These are phyloP conservation scores for Talaromyces sp. DNA, from an alignment of 2,329 filamentous ascomycete species.

Conservation along the genomic window DNA sequence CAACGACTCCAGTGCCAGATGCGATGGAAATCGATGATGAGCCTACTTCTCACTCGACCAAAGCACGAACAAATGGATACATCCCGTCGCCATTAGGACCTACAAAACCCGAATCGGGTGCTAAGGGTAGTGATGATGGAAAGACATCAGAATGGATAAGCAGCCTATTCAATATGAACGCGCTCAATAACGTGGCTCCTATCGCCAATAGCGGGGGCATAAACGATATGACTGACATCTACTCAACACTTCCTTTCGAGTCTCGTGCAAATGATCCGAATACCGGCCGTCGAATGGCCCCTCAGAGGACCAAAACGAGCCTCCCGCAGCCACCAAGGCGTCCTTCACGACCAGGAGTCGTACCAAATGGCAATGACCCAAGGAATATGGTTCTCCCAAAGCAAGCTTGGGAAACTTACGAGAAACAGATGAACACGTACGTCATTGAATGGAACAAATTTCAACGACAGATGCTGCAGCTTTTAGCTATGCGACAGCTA, in stretches of 20 bases:
- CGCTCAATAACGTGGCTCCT: constrained; percentile 50
- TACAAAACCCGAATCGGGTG: constrained; percentile 18
- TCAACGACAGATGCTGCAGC: constrained; percentile 53
- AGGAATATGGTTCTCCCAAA: constrained; percentile 41
- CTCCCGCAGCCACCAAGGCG: constrained; percentile 53
- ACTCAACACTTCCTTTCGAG: constrained; percentile 55
- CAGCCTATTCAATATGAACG: constrained; percentile 46
- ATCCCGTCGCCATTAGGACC: constrained; percentile 21
- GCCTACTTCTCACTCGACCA: constrained; percentile 16
- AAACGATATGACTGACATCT: constrained; percentile 52
- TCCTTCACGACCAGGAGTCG: constrained; percentile 38
- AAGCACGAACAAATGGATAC: constrained; percentile 17
- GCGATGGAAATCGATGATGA: constrained; percentile 49
- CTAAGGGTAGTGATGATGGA: constrained; percentile 20
- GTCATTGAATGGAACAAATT: constrained; percentile 56
- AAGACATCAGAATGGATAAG: constrained; percentile 19
- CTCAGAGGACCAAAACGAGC: constrained; percentile 39
- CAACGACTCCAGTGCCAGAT: constrained; percentile 28
- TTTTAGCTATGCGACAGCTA: constrained; percentile 54
- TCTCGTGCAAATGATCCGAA: constrained; percentile 50
- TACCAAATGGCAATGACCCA: constrained; percentile 29
- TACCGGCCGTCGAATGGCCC: constrained; percentile 36
- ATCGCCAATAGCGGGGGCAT: constrained; percentile 51
- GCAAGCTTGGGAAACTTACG: constrained; percentile 51
- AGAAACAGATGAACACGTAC: constrained; percentile 53